phyloP scores from a whole-genome alignment of 352 stramenopile genomes.

The Pythium sukuiense region DNA sequence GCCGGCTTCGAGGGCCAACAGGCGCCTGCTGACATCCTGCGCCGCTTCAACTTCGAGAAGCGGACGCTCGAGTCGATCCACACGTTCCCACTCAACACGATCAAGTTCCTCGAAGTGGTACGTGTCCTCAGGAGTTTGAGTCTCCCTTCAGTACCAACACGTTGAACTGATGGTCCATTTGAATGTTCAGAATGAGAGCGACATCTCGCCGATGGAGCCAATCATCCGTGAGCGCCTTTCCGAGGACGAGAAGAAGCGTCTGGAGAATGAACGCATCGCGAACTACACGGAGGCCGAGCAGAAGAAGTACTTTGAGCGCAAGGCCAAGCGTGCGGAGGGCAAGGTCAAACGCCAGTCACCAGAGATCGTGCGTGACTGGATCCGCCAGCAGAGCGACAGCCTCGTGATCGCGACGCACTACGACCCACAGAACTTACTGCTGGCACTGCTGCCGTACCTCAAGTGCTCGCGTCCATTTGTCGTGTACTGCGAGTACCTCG shows the following conservation, averaged over 20 bases:
- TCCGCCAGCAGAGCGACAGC: slow-evolving; percentile 71
- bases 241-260: slow-evolving; percentile 53
- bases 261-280: slow-evolving; percentile 80
- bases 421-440: slow-evolving; percentile 84
- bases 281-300: slow-evolving; percentile 80
- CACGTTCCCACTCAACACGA: slow-evolving; percentile 67
- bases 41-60: slow-evolving; percentile 87
- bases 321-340: slow-evolving; percentile 55
- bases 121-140: background rate
- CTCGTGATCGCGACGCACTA: slow-evolving; percentile 92
- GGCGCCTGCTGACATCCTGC: slow-evolving; percentile 68
- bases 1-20: slow-evolving; percentile 77
- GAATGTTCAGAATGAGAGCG: slow-evolving; percentile 41
- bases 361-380: slow-evolving; percentile 66
- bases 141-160: too few species aligned
- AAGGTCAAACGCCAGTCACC: slow-evolving; percentile 82
- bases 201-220: slow-evolving; percentile 43
- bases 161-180: background rate
- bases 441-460: slow-evolving; percentile 90
- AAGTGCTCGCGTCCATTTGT: slow-evolving; percentile 92
- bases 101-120: slow-evolving; percentile 42
- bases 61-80: slow-evolving; percentile 71
- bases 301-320: slow-evolving; percentile 78
- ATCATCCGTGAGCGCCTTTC: slow-evolving; percentile 57
- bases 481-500: slow-evolving; percentile 94